Evolutionary conservation across 805 yeast species (phyloP).

Genomic region (Myxozyma neotropica): DNA sequence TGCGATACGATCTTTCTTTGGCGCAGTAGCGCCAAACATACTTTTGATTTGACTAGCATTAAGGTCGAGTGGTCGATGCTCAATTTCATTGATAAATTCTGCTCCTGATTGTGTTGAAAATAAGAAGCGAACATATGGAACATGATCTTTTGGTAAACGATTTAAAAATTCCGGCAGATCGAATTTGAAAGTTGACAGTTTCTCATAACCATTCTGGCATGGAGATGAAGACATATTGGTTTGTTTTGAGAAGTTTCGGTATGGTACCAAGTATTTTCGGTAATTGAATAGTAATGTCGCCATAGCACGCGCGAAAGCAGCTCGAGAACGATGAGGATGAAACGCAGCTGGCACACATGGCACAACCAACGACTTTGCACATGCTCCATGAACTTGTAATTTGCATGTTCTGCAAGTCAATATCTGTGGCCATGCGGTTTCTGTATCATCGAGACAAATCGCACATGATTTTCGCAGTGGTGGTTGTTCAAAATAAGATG

Average conservation of each 20-base stretch:
- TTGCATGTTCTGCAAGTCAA: conserved; percentile 15
- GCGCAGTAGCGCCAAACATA: background rate
- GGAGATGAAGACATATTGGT: background rate
- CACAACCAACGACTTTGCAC: conserved; percentile 8
- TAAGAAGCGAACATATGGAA: conserved; percentile 21
- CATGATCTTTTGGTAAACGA: conserved; percentile 24
- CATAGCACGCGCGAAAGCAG: conserved; percentile 27
- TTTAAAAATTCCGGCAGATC: conserved; percentile 14
- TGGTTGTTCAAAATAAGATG: background rate
- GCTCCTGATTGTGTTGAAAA: conserved; percentile 31
- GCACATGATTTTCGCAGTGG: conserved; percentile 2
- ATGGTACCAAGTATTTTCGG: conserved; percentile 9
- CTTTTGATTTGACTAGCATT: background rate
- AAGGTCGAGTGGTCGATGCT: background rate
- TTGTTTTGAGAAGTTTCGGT: background rate
- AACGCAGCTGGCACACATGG: conserved; percentile 33
- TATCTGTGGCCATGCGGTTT: background rate
- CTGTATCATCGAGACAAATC: conserved; percentile 5
- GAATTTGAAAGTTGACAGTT: conserved; percentile 1
- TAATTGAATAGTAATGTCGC: conserved; percentile 23
- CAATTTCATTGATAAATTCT: conserved; percentile 30
- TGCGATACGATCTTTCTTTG: background rate
- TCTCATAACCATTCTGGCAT: background rate
- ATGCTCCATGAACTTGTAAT: conserved; percentile 12
- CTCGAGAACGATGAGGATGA: conserved; percentile 22